These are phyloP conservation scores for Ramularia collo-cygni DNA, from an alignment of 2,329 filamentous ascomycete species.

Conservation along the genomic window DNA sequence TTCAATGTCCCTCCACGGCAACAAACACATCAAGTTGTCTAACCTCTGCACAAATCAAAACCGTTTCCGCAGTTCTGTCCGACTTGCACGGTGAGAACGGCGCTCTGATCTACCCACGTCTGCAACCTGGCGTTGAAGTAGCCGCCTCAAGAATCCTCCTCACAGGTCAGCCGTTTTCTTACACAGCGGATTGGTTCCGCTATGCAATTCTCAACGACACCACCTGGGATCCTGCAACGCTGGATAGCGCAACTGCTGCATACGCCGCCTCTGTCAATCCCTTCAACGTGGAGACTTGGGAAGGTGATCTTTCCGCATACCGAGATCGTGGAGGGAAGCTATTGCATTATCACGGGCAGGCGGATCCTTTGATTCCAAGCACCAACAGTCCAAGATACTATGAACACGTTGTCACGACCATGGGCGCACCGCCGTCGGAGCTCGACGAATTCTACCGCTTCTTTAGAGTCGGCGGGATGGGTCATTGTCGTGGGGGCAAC, in stretches of 20 bases:
- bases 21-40: slow-evolving; percentile 36
- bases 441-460: slow-evolving; percentile 49
- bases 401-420: slow-evolving; percentile 35
- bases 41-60: slow-evolving; percentile 35
- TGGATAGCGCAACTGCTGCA: slow-evolving; percentile 33
- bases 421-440: slow-evolving; percentile 40
- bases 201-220: slow-evolving; percentile 44
- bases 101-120: slow-evolving; percentile 41
- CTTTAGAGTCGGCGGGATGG: slow-evolving; percentile 47
- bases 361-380: slow-evolving; percentile 35
- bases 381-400: slow-evolving; percentile 43
- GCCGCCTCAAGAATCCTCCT: slow-evolving; percentile 30
- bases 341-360: slow-evolving; percentile 39
- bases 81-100: slow-evolving; percentile 37
- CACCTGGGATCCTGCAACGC: slow-evolving; percentile 33
- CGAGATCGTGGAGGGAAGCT: slow-evolving; percentile 39
- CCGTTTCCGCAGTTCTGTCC: slow-evolving; percentile 35
- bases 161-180: slow-evolving; percentile 35
- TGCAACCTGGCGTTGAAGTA: slow-evolving; percentile 44
- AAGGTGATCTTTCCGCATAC: slow-evolving; percentile 36
- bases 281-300: slow-evolving; percentile 35
- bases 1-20: slow-evolving; percentile 30
- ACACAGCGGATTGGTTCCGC: slow-evolving; percentile 42
- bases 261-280: slow-evolving; percentile 30
- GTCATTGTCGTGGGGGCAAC: slow-evolving; percentile 43